Conservation (phyloP, 192 early-diverging fungal species). For the Mortierella claussenii region DNA sequence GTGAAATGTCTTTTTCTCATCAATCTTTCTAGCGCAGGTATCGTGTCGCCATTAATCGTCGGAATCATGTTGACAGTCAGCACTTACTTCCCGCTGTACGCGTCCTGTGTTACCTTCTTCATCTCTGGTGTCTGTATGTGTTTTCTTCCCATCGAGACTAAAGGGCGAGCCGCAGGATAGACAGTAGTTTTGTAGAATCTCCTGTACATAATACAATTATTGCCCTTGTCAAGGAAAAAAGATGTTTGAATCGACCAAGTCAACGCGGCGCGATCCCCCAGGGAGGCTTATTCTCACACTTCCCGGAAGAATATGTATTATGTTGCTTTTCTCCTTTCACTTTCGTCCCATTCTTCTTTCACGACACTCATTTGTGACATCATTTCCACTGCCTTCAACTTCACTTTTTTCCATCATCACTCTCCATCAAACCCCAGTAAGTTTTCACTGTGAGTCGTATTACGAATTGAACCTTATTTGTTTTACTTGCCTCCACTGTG, state of each 20-base stretch:
- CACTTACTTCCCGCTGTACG: constrained; percentile 72
- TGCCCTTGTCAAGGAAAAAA: not conserved
- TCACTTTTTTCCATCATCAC: too few species aligned
- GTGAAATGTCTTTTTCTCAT: not conserved
- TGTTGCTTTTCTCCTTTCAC: too few species aligned
- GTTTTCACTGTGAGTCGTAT: too few species aligned
- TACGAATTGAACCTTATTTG: too few species aligned
- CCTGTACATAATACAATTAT: not conserved
- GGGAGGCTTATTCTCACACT: too few species aligned
- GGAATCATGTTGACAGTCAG: constrained; percentile 71
- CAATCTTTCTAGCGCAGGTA: constrained; percentile 62
- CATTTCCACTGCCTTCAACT: too few species aligned
- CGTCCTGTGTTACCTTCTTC: constrained; percentile 67
- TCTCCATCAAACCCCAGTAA: too few species aligned
- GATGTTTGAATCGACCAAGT: not conserved
- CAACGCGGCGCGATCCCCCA: too few species aligned
- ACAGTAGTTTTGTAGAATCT: not conserved
- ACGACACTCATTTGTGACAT: too few species aligned
- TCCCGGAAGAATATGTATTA: too few species aligned
- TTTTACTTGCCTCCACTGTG: too few species aligned
- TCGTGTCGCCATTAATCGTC: constrained; percentile 77
- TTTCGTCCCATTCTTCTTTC: too few species aligned
- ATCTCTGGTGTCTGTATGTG: constrained; percentile 71
- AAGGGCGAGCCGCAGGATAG: constrained; percentile 52
- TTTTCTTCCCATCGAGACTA: constrained; percentile 77